Percentiles rank a stretch among this genome's conserved stretches.
Conservation (phyloP, 345 rosid genomes). For the Dimocarpus longan region DNA sequence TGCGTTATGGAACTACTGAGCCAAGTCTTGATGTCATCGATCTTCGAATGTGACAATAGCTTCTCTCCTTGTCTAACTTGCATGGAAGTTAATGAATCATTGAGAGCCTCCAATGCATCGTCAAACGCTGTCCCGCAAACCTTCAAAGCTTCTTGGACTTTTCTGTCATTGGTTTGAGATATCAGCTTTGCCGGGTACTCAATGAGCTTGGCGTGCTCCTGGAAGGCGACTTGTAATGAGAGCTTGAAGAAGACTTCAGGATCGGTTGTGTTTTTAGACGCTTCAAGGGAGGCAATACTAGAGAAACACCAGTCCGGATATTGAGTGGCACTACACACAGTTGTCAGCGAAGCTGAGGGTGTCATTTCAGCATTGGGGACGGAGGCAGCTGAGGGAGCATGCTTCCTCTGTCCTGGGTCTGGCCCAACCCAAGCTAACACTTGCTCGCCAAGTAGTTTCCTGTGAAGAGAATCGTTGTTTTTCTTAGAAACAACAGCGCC, state of each 20-base stretch:
- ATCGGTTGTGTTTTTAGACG: conserved; percentile 55
- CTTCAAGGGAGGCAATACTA: conserved; percentile 57
- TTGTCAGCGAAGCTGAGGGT: conserved; percentile 60
- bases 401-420: no score
- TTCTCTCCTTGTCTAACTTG: conserved; percentile 33
- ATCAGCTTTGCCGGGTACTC: conserved; percentile 34
- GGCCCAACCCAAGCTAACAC: no score
- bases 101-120: conserved; percentile 68
- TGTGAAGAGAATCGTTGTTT: conserved; percentile 6
- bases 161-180: conserved; percentile 33
- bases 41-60: conserved; percentile 35
- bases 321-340: conserved; percentile 72
- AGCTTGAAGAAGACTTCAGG: conserved; percentile 57
- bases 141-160: conserved; percentile 41
- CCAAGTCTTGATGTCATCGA: conserved; percentile 75
- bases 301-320: conserved; percentile 63
- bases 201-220: conserved; percentile 44
- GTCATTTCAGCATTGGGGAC: conserved; percentile 39
- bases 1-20: conserved; percentile 73
- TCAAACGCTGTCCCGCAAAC: conserved; percentile 62
- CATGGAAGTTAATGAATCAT: conserved; percentile 58
- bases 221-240: conserved; percentile 53
- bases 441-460: no score
- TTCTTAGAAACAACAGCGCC: conserved; percentile 54
- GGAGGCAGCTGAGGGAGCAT: conserved; percentile 14